Conservation (phyloP, 2,329 filamentous ascomycete species). For the Sporothrix dimorphospora region DNA sequence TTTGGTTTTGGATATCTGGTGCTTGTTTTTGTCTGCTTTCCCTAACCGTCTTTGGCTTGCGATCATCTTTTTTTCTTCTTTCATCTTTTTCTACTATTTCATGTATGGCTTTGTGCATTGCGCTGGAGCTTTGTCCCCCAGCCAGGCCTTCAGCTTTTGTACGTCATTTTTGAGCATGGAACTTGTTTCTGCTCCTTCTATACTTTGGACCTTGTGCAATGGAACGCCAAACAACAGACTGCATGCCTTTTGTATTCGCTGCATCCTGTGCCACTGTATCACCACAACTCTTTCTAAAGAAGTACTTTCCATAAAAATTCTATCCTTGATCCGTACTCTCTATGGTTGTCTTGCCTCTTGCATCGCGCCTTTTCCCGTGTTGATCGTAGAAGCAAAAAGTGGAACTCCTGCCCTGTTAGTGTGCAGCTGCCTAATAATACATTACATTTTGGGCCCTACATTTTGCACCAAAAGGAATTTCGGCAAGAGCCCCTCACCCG, state of each 20-base stretch:
- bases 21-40: not conserved
- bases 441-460: no score
- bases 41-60: not conserved
- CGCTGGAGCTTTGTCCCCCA: not conserved
- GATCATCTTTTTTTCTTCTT: not conserved
- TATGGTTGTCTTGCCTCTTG: not conserved
- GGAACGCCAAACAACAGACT: not conserved
- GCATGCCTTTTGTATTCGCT: not conserved
- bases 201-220: not conserved
- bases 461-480: not conserved
- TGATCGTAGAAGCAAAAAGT: not conserved
- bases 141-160: not conserved
- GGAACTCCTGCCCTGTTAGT: not conserved
- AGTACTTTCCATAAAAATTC: not conserved
- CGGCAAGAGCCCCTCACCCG: conserved; percentile 14
- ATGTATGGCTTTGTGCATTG: not conserved
- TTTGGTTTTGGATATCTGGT: not conserved
- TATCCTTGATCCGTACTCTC: not conserved
- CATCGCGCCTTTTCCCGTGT: conserved; percentile 6
- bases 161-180: not conserved
- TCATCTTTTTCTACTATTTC: not conserved
- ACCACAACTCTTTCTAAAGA: not conserved
- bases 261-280: not conserved
- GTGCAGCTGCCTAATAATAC: no score
- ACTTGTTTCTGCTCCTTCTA: not conserved